A percentile compares a stretch with the other conserved stretches of the same genome.
These are phyloP conservation scores for Globisporangium camurandrum DNA, from an alignment of 352 stramenopile species.

Conservation along the genomic window DNA sequence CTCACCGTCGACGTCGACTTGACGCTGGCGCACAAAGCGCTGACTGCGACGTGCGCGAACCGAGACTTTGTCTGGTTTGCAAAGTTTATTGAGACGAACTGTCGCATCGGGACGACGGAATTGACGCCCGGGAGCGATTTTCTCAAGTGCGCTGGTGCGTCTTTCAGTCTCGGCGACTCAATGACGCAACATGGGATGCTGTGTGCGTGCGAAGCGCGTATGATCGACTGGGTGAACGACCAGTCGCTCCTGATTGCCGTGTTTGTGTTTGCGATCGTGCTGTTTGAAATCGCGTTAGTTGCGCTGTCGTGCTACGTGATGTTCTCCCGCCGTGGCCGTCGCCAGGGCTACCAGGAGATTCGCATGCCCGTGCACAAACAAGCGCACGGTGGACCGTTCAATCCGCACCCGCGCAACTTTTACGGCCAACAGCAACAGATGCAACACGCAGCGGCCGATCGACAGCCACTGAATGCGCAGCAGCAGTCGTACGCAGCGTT, in stretches of 20 bases:
- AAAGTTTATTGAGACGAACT: slow-evolving; percentile 62
- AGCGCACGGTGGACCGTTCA: slow-evolving; percentile 58
- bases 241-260: slow-evolving; percentile 69
- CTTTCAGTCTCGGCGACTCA: slow-evolving; percentile 50
- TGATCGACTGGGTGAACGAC: slow-evolving; percentile 77
- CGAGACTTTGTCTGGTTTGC: slow-evolving; percentile 65
- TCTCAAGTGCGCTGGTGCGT: slow-evolving; percentile 53
- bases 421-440: slow-evolving; percentile 20
- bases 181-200: slow-evolving; percentile 78
- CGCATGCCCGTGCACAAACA: slow-evolving; percentile 76
- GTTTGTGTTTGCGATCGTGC: slow-evolving; percentile 72
- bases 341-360: slow-evolving; percentile 78
- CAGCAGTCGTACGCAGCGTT: slow-evolving; percentile 17
- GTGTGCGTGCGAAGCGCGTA: slow-evolving; percentile 70
- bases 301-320: slow-evolving; percentile 80
- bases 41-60: slow-evolving; percentile 52
- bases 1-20: slow-evolving; percentile 59
- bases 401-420: slow-evolving; percentile 75
- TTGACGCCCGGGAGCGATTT: slow-evolving; percentile 52
- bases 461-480: slow-evolving; percentile 33
- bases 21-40: slow-evolving; percentile 24
- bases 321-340: slow-evolving; percentile 55
- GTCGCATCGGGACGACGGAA: slow-evolving; percentile 47
- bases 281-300: slow-evolving; percentile 76
- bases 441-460: slow-evolving; percentile 7